Percentiles rank a stretch among this genome's conserved stretches.
Evolutionary conservation across 2,329 filamentous ascomycete species (phyloP).

Genomic region (Arthrobotrys sphaeroides): DNA sequence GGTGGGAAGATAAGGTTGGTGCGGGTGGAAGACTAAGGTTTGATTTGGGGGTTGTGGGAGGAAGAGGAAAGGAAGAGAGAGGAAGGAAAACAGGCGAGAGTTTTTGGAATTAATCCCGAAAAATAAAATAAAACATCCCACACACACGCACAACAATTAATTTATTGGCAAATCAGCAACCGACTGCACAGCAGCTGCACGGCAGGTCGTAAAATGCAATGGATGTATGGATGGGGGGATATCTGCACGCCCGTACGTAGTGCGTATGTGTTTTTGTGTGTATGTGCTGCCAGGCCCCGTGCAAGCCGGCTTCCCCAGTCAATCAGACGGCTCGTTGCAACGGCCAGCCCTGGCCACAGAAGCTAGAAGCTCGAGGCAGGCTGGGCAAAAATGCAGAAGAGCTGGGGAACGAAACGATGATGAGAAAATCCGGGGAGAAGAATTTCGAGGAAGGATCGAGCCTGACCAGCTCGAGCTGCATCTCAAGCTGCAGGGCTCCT

Average conservation of each 20-base stretch:
- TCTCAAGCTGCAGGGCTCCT: constrained; percentile 27
- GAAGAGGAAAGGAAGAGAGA: constrained; percentile 20
- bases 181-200: constrained; percentile 12
- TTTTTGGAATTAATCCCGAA: constrained; percentile 32
- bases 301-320: constrained; percentile 2
- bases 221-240: constrained; percentile 5
- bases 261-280: no score
- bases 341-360: neutral
- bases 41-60: constrained; percentile 21
- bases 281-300: neutral
- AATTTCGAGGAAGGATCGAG: constrained; percentile 3
- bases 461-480: neutral
- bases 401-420: constrained; percentile 26
- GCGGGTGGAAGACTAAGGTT: neutral
- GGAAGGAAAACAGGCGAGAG: constrained; percentile 21
- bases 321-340: constrained; percentile 5
- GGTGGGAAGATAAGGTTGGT: constrained; percentile 22
- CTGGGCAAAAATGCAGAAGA: constrained; percentile 43
- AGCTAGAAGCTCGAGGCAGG: constrained; percentile 14
- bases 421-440: neutral
- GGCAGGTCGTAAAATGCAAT: constrained; percentile 11
- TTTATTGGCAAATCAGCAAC: constrained; percentile 49
- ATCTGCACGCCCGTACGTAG: no score
- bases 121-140: constrained; percentile 49
- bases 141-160: constrained; percentile 51